phyloP scores from a whole-genome alignment of 192 early-diverging fungal species.

The Coemansia sp. region DNA sequence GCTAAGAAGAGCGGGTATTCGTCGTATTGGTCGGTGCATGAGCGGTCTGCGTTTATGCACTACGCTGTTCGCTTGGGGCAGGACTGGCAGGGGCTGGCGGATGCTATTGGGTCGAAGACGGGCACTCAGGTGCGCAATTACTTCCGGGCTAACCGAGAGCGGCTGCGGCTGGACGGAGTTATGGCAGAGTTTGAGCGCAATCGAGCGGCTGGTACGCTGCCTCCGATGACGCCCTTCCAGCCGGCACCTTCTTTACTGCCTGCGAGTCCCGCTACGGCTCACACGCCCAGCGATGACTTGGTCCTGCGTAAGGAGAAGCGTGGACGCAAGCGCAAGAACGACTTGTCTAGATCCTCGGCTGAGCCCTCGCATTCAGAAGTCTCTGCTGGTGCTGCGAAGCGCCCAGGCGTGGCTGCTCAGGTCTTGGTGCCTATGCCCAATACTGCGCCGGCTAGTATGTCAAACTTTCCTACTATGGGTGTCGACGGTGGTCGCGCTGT shows the following conservation, averaged over 20 bases:
- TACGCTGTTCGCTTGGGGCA: conserved; percentile 62
- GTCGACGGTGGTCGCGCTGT: conserved; percentile 45
- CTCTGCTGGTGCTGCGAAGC: not conserved
- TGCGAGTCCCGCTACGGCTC: not conserved
- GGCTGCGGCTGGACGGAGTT: conserved; percentile 52
- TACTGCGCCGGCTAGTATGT: conserved; percentile 32
- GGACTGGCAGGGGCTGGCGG: conserved; percentile 77
- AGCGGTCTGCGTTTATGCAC: conserved; percentile 70
- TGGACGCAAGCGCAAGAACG: conserved; percentile 46
- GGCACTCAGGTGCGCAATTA: conserved; percentile 82
- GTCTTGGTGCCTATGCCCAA: conserved; percentile 6
- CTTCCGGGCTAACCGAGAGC: conserved; percentile 64
- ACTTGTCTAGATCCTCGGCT: conserved; percentile 6
- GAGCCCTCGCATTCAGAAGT: not conserved
- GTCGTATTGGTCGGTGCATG: conserved; percentile 88
- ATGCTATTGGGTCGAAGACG: conserved; percentile 73
- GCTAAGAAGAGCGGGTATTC: conserved; percentile 58
- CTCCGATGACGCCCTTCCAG: conserved; percentile 21
- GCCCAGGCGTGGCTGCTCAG: not conserved
- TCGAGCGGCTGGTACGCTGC: conserved; percentile 24
- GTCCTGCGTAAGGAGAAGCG: conserved; percentile 27
- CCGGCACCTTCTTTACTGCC: conserved; percentile 1
- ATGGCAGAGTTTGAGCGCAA: conserved; percentile 42
- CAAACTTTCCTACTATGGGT: conserved; percentile 44
- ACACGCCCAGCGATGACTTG: conserved; percentile 1